Base-by-base conservation (phyloP, 2,329 filamentous ascomycete genomes). In the Pezicula carpinea region DNA sequence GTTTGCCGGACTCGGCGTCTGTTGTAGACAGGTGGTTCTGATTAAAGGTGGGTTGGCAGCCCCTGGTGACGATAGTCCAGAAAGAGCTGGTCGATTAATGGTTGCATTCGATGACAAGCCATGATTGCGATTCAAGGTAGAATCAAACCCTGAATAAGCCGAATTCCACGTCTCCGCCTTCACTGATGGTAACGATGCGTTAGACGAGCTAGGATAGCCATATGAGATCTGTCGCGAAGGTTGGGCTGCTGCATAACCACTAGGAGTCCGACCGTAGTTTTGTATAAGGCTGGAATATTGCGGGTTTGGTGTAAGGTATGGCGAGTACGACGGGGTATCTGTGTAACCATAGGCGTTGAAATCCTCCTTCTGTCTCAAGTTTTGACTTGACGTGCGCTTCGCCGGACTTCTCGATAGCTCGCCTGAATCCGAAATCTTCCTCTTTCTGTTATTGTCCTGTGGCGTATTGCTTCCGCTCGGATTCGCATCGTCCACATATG, bases 21-120 rank as follows among this genome's bases (percentile, higher is more conserved):
- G 74, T 50, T 80, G 77, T 40, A 87, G 66, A 3, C 81, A 85
- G 2, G 84, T 85, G 5, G 83, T 86, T 48, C 84, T 76, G 46
- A 87, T 81, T 48, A 87, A 65, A 19, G 77, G 75, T 33, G 83
- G 84, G 48, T 77, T 79, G 26, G 72, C 59, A 13, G 50, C 32
- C 15, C 51, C 46, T 22, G 44, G 62, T 56, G 53, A 56, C 8
- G 58, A 53, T 13, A 61, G 45, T 13, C 56, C 51, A 15, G 54
- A 50, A 22, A 59, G 32, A 15, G 54, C 35, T 23, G 55, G 47
- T 26, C 55, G 51, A 21, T 50, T 47, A 7, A 51, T 43, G n/a
- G 48, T 46, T 15, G 46, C 48, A 47, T 51, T 55, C 14, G 70
- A 59, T 11, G 70, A 65, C 13, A 73, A 64, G 2, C 64, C 66